Percentiles rank a stretch among this genome's conserved stretches.
Conservation (phyloP, 2,329 filamentous ascomycete genomes). For the Microsporum ferrugineum region DNA sequence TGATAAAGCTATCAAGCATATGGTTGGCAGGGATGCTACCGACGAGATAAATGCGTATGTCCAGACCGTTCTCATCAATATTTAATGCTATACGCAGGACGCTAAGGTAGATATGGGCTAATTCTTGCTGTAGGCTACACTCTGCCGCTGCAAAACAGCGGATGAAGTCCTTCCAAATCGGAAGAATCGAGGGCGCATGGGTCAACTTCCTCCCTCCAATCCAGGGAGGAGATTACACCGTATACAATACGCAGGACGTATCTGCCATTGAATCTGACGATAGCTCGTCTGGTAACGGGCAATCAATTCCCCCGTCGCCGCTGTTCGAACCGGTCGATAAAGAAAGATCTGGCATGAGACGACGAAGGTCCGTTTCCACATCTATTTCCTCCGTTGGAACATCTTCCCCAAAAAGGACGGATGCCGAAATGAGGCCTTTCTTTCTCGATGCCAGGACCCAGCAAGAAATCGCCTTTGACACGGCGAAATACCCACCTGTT, state of each 20-base stretch:
- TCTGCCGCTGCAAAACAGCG: constrained; percentile 61
- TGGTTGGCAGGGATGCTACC: constrained; percentile 87
- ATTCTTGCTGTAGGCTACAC: constrained; percentile 53
- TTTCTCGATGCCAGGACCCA: constrained; percentile 63
- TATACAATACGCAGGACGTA: constrained; percentile 27
- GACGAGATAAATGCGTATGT: constrained; percentile 79
- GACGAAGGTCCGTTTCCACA: constrained; percentile 22
- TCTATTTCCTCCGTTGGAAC: constrained; percentile 21
- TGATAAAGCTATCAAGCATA: constrained; percentile 79
- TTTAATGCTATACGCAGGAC: neutral
- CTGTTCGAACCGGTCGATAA: constrained; percentile 46
- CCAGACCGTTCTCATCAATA: neutral
- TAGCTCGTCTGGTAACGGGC: constrained; percentile 38
- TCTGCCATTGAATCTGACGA: constrained; percentile 21
- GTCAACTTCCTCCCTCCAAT: constrained; percentile 81
- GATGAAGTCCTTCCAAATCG: constrained; percentile 77
- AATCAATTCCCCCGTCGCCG: constrained; percentile 47
- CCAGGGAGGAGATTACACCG: constrained; percentile 69
- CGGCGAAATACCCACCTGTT: constrained; percentile 67
- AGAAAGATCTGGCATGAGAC: constrained; percentile 23
- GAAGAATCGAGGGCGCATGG: constrained; percentile 70
- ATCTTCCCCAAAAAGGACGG: constrained; percentile 11
- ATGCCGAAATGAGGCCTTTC: constrained; percentile 37
- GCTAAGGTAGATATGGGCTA: neutral
- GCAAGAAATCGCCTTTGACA: constrained; percentile 63